These are phyloP conservation scores for Phytopythium vexans DNA, from an alignment of 352 stramenopile species.

Conservation along the genomic window DNA sequence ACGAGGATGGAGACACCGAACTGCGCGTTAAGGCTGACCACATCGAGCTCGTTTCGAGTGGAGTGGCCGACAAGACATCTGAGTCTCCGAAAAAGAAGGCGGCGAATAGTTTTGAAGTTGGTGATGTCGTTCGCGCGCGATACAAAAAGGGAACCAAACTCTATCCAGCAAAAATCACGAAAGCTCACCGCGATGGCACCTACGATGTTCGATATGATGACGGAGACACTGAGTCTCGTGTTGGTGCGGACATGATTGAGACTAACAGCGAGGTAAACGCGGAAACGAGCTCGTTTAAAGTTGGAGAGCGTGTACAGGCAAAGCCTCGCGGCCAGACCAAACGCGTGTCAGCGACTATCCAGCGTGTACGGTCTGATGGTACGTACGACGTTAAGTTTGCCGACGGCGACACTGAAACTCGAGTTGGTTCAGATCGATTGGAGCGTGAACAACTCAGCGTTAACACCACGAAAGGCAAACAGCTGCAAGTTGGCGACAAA, in stretches of 20 bases:
- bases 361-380: constrained; percentile 44
- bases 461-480: constrained; percentile 4
- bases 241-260: constrained; percentile 21
- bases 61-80: constrained; percentile 1
- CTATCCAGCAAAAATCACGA: constrained; percentile 47
- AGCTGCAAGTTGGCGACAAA: constrained; percentile 20
- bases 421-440: constrained; percentile 19
- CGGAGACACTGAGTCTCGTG: constrained; percentile 38
- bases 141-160: constrained; percentile 43
- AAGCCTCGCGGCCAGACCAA: constrained; percentile 32
- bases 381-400: constrained; percentile 61
- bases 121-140: constrained; percentile 22
- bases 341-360: constrained; percentile 19
- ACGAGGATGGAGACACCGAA: constrained; percentile 40
- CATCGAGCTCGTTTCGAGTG: constrained; percentile 11
- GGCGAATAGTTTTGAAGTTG: constrained; percentile 16
- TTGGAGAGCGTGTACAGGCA: constrained; percentile 6
- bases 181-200: constrained; percentile 44
- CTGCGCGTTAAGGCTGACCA: constrained; percentile 12
- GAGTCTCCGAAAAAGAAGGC: constrained; percentile 6
- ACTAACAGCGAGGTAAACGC: background rate
- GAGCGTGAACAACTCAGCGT: constrained; percentile 6
- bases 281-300: constrained; percentile 1
- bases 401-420: constrained; percentile 41
- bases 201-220: constrained; percentile 74